Evolutionary conservation across 179 eudicot genomes (phyloP).

Genomic region (Spergularia azorica): DNA sequence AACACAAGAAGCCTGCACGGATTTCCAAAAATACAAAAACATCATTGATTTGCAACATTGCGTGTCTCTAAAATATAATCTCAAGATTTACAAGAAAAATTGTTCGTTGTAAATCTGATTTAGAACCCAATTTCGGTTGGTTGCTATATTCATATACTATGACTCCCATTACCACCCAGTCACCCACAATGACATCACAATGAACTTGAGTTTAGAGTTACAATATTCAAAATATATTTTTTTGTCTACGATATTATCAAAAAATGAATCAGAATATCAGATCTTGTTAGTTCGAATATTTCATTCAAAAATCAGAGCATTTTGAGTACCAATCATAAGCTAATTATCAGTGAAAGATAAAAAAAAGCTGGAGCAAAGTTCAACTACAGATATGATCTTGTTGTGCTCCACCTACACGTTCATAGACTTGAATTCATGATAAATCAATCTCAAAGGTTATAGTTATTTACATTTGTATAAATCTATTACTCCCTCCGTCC

Average conservation of each 20-base stretch:
- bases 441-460: too few species aligned
- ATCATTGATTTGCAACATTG: background rate
- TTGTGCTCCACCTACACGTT: background rate
- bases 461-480: too few species aligned
- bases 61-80: background rate
- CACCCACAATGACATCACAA: background rate
- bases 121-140: background rate
- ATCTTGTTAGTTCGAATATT: background rate
- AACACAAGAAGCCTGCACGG: conserved; percentile 40
- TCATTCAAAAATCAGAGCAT: background rate
- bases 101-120: background rate
- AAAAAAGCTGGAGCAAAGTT: background rate
- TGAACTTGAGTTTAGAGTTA: background rate
- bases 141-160: background rate
- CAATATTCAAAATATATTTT: background rate
- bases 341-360: background rate
- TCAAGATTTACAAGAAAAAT: background rate
- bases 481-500: too few species aligned
- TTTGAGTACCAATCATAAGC: background rate
- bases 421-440: background rate
- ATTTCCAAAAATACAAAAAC: conserved; percentile 13
- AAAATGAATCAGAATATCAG: background rate
- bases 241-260: background rate
- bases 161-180: background rate
- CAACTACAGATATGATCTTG: background rate